Percentiles rank a stretch among this genome's conserved stretches.
phyloP scores from a whole-genome alignment of 306 rosid genomes.

The Vigna angularis region DNA sequence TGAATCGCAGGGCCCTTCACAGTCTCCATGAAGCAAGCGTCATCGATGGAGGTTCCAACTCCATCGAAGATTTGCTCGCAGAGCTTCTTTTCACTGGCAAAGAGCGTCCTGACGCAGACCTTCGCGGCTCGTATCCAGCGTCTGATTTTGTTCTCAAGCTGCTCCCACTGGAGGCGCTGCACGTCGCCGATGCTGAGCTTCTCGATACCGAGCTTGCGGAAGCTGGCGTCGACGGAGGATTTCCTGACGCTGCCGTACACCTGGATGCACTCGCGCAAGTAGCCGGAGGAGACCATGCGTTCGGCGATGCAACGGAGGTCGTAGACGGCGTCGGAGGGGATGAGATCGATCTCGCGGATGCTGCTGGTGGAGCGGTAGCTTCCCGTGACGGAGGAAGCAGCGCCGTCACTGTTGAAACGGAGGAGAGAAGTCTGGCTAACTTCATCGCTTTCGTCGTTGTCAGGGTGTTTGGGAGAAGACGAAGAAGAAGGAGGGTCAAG shows the following conservation, averaged over 20 bases:
- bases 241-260: constrained; percentile 93
- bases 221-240: constrained; percentile 79
- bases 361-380: constrained; percentile 65
- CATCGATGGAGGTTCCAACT: constrained; percentile 79
- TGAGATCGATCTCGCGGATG: constrained; percentile 95
- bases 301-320: constrained; percentile 90
- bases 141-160: constrained; percentile 86
- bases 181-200: constrained; percentile 93
- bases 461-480: background rate
- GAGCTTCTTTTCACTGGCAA: constrained; percentile 88
- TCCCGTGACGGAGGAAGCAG: constrained; percentile 38
- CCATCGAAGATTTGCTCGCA: constrained; percentile 90
- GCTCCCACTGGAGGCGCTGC: constrained; percentile 91
- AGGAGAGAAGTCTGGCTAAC: constrained; percentile 38
- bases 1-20: constrained; percentile 94
- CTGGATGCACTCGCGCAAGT: constrained; percentile 86
- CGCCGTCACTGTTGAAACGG: constrained; percentile 48
- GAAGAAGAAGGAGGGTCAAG: background rate
- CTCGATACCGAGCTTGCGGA: constrained; percentile 75
- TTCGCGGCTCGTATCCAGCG: constrained; percentile 91
- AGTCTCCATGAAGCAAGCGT: constrained; percentile 93
- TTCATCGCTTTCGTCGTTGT: constrained; percentile 15
- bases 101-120: constrained; percentile 77
- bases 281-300: constrained; percentile 89
- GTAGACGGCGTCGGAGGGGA: constrained; percentile 72